Evolutionary conservation across 2,329 filamentous ascomycete genomes (phyloP).

Genomic region (Aquanectria penicillioides): DNA sequence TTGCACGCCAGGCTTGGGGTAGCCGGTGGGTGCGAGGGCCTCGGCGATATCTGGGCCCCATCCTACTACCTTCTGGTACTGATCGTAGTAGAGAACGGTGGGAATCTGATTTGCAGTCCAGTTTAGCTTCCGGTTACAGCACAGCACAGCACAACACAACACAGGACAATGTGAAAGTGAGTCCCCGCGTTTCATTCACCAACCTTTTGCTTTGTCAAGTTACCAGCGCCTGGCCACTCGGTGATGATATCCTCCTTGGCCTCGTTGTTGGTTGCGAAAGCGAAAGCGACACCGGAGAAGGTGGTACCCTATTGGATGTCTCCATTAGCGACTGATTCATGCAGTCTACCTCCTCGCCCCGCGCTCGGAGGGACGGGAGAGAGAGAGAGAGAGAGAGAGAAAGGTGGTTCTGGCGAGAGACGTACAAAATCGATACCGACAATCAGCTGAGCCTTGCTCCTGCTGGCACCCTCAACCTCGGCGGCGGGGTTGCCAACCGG

Average conservation of each 20-base stretch:
- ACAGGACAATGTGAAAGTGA: background rate
- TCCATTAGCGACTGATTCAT: constrained; percentile 24
- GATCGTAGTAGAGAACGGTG: constrained; percentile 99
- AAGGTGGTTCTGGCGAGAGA: constrained; percentile 6
- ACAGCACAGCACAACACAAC: too few species aligned
- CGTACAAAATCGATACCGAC: constrained; percentile 98
- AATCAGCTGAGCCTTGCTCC: constrained; percentile 96
- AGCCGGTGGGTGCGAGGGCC: constrained; percentile 93
- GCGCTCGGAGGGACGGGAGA: too few species aligned
- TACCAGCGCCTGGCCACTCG: constrained; percentile 97
- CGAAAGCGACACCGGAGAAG: constrained; percentile 96
- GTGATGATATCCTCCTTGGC: constrained; percentile 99
- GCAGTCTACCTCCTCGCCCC: too few species aligned
- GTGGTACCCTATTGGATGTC: constrained; percentile 80
- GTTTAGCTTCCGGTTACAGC: constrained; percentile 27
- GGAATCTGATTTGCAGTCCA: constrained; percentile 74
- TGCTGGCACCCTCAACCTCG: constrained; percentile 88
- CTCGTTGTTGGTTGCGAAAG: constrained; percentile 96
- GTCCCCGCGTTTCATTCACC: constrained; percentile 19
- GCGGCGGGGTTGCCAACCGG: constrained; percentile 59
- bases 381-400: too few species aligned
- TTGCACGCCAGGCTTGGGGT: constrained; percentile 96
- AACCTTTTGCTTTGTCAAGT: constrained; percentile 99
- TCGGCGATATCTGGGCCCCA: constrained; percentile 99
- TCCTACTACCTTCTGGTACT: constrained; percentile 99